phyloP scores from a whole-genome alignment of 345 rosid species.

The Brassica juncea region DNA sequence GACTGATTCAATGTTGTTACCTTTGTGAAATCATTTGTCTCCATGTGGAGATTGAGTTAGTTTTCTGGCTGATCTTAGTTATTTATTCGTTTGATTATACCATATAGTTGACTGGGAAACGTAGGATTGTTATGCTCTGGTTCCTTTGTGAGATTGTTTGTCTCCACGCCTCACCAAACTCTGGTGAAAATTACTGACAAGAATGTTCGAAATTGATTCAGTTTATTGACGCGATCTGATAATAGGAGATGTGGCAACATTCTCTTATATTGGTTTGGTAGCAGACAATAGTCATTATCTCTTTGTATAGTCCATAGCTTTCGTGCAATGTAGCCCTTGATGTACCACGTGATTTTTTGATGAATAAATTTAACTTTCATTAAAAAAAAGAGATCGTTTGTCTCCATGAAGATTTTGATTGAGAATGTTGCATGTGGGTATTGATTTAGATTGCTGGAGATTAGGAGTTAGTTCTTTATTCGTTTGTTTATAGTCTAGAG shows the following conservation, averaged over 20 bases:
- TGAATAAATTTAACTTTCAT: no score
- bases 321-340: no score
- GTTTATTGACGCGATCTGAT: no score
- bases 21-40: conserved; percentile 26
- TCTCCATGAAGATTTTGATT: not conserved
- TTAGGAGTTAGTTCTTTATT: not conserved
- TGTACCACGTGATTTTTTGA: no score
- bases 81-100: not conserved
- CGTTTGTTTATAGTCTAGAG: not conserved
- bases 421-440: conserved; percentile 27
- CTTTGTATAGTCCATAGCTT: no score
- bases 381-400: not conserved
- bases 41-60: conserved; percentile 15
- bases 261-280: no score
- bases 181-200: no score
- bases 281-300: no score
- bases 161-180: not conserved
- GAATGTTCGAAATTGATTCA: no score
- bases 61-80: not conserved
- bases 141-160: conserved; percentile 18
- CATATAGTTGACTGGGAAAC: not conserved
- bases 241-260: no score
- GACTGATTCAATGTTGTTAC: conserved; percentile 10
- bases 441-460: conserved; percentile 9
- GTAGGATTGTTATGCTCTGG: conserved; percentile 5